Conservation (phyloP, 371 early-diverging fungal genomes). For the Blastocladiella emersonii region DNA sequence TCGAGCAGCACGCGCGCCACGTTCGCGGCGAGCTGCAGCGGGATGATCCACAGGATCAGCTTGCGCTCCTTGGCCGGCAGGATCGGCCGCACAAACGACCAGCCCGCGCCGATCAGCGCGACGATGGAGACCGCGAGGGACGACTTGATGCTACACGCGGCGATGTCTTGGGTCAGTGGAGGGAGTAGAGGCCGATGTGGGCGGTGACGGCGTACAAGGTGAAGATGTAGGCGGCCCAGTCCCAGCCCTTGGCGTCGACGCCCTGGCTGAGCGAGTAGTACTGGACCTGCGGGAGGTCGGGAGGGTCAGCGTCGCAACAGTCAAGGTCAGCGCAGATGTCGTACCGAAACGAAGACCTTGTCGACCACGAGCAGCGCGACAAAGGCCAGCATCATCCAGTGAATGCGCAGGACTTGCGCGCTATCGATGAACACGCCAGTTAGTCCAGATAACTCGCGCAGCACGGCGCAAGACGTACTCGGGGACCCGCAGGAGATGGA, state of each 20-base stretch:
- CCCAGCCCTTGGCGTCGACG: background rate
- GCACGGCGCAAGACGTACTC: background rate
- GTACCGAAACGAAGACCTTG: background rate
- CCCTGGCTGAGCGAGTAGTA: background rate
- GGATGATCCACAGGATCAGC: background rate
- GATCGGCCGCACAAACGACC: background rate
- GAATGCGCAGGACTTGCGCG: background rate
- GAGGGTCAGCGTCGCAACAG: too few species aligned
- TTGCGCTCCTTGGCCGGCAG: background rate
- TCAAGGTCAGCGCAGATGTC: too few species aligned
- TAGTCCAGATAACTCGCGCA: too few species aligned
- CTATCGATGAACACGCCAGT: background rate
- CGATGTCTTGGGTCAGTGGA: too few species aligned
- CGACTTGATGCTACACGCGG: background rate
- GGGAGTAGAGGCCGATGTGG: too few species aligned
- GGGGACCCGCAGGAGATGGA: background rate
- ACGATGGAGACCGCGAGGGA: background rate
- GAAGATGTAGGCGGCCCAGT: background rate
- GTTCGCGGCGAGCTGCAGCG: background rate
- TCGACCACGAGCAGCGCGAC: background rate
- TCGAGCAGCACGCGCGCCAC: background rate
- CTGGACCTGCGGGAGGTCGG: too few species aligned
- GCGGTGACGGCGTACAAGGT: background rate
- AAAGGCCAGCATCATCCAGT: background rate
- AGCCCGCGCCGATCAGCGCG: background rate